Conservation (phyloP, 176 grass and related monocot genomes). For the Tillandsia leiboldiana region DNA sequence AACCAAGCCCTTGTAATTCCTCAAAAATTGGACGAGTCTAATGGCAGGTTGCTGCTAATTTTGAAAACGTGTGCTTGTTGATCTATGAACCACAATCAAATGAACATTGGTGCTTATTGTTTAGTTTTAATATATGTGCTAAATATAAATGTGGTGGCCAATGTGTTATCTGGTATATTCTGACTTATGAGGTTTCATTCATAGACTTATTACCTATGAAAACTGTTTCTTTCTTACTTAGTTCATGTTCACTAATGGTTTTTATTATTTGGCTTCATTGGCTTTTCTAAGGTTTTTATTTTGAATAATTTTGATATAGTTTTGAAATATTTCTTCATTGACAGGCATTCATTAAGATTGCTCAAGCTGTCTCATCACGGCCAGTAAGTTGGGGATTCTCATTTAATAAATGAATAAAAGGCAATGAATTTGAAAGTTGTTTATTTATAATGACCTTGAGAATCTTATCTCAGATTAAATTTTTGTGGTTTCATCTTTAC, state of each 20-base stretch:
- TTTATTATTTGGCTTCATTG: not conserved
- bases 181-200: not conserved
- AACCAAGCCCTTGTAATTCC: not conserved
- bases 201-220: not conserved
- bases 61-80: too few species aligned
- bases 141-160: too few species aligned
- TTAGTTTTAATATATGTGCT: too few species aligned
- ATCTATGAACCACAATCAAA: too few species aligned
- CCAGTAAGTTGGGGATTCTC: conserved; percentile 39
- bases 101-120: too few species aligned
- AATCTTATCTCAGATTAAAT: not conserved
- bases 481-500: not conserved
- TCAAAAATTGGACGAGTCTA: too few species aligned
- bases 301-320: not conserved
- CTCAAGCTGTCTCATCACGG: conserved; percentile 82
- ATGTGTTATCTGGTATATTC: too few species aligned
- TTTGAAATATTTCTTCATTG: conserved; percentile 14
- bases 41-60: too few species aligned
- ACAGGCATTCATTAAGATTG: conserved; percentile 93
- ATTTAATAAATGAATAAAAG: not conserved
- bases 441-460: not conserved
- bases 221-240: not conserved
- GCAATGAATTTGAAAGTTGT: not conserved
- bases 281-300: not conserved
- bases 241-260: not conserved